Evolutionary conservation across 2,329 filamentous ascomycete genomes (phyloP).

Genomic region (Colletotrichum eremochloae): DNA sequence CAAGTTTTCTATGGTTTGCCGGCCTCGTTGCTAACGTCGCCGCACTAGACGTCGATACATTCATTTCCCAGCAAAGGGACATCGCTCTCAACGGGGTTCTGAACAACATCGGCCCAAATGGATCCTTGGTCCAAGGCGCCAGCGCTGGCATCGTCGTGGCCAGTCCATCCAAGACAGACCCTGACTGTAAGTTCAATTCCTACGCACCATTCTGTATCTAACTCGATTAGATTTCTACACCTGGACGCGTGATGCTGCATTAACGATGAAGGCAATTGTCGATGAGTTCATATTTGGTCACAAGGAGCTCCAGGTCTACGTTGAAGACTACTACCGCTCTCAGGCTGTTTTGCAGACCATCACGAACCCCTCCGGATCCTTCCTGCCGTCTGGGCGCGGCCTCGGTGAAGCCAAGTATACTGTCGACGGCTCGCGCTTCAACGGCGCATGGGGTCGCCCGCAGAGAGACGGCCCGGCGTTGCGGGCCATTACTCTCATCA

Average conservation of each 20-base stretch:
- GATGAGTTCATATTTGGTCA: conserved; percentile 65
- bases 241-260: conserved; percentile 68
- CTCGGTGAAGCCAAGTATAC: conserved; percentile 70
- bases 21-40: conserved; percentile 24
- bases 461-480: conserved; percentile 72
- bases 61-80: conserved; percentile 58
- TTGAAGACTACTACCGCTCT: conserved; percentile 66
- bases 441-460: conserved; percentile 68
- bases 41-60: conserved; percentile 45
- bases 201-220: neutral
- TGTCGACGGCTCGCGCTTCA: conserved; percentile 63
- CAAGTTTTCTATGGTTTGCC: conserved; percentile 8
- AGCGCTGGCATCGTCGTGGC: conserved; percentile 66
- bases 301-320: conserved; percentile 56
- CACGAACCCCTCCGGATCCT: conserved; percentile 64
- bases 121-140: conserved; percentile 61
- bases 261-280: conserved; percentile 65
- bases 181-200: conserved; percentile 61
- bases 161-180: conserved; percentile 65
- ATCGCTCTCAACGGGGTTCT: conserved; percentile 65
- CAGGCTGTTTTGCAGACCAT: conserved; percentile 66
- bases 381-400: conserved; percentile 59
- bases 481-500: conserved; percentile 68
- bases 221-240: conserved; percentile 66
- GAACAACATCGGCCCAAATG: conserved; percentile 67